phyloP scores from a whole-genome alignment of 306 rosid species.

The Cicer judaicum region DNA sequence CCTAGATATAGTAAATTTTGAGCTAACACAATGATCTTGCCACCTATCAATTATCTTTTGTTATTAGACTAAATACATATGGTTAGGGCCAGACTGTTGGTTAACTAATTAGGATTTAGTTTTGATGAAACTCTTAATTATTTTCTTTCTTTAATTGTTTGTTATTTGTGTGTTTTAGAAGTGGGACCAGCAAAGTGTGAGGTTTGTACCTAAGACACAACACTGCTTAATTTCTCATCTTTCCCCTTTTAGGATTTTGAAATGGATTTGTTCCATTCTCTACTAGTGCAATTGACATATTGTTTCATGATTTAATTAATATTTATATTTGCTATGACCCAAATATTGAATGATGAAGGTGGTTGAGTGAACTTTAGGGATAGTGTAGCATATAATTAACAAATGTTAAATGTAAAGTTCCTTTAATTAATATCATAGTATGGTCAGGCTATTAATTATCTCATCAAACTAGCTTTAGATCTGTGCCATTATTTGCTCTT shows the following conservation, averaged over 20 bases:
- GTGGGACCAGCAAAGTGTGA: slow-evolving; percentile 21
- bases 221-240: neutral
- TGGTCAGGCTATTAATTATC: slow-evolving; percentile 23
- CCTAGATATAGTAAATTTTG: slow-evolving; percentile 44
- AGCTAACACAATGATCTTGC: slow-evolving; percentile 45
- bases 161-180: slow-evolving; percentile 44
- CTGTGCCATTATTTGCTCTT: slow-evolving; percentile 13
- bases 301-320: neutral
- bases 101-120: slow-evolving; percentile 45
- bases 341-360: slow-evolving; percentile 5
- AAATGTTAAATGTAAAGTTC: neutral
- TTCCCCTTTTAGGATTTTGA: slow-evolving; percentile 40
- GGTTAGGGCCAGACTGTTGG: slow-evolving; percentile 40
- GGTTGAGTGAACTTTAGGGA: slow-evolving; percentile 15
- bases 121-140: slow-evolving; percentile 32
- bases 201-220: slow-evolving; percentile 35
- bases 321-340: neutral
- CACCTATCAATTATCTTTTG: slow-evolving; percentile 38
- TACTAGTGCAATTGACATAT: slow-evolving; percentile 3
- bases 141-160: slow-evolving; percentile 23
- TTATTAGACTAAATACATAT: slow-evolving; percentile 30
- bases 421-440: slow-evolving; percentile 3
- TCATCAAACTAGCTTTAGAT: slow-evolving; percentile 9
- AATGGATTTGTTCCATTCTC: slow-evolving; percentile 43
- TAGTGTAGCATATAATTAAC: neutral